A percentile compares a stretch with the other conserved stretches of the same genome.
Evolutionary conservation across 805 yeast species (phyloP).

Genomic region (Wickerhamiella occidentalis): DNA sequence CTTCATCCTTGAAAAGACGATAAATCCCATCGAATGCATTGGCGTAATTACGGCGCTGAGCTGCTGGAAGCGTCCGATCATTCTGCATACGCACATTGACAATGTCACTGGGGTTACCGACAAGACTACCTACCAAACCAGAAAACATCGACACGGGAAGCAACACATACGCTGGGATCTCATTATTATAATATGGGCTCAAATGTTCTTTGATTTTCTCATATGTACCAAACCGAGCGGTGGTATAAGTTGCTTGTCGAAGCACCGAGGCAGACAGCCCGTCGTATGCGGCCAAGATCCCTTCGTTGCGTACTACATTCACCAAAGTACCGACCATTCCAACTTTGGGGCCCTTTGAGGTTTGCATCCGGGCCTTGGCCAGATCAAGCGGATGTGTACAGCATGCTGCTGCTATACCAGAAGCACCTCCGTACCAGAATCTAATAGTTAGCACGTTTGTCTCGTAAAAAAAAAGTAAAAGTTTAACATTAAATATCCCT

Average conservation of each 20-base stretch:
- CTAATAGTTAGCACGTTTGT: slow-evolving; percentile 16
- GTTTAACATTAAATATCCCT: background rate
- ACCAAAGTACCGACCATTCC: slow-evolving; percentile 49
- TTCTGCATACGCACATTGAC: slow-evolving; percentile 87
- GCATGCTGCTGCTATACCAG: slow-evolving; percentile 32
- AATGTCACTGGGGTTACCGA: slow-evolving; percentile 81
- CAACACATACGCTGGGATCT: slow-evolving; percentile 47
- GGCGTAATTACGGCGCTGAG: slow-evolving; percentile 56
- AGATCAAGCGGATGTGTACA: slow-evolving; percentile 66
- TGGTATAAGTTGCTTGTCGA: slow-evolving; percentile 80
- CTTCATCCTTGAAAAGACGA: slow-evolving; percentile 51
- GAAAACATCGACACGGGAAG: slow-evolving; percentile 75
- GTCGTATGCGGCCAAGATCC: slow-evolving; percentile 51
- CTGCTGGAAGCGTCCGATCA: slow-evolving; percentile 56
- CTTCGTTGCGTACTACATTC: slow-evolving; percentile 51
- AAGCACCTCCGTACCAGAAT: slow-evolving; percentile 36
- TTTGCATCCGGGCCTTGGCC: slow-evolving; percentile 77
- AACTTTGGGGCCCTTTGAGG: slow-evolving; percentile 57
- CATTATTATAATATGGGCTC: slow-evolving; percentile 31
- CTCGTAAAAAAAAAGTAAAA: background rate
- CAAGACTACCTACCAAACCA: slow-evolving; percentile 73
- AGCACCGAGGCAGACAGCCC: slow-evolving; percentile 73
- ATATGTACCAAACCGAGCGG: slow-evolving; percentile 77
- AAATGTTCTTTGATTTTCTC: slow-evolving; percentile 53
- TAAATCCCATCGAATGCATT: slow-evolving; percentile 68